These are phyloP conservation scores for Protea cynaroides DNA, from an alignment of 164 flowering plant genomes.

Conservation along the genomic window DNA sequence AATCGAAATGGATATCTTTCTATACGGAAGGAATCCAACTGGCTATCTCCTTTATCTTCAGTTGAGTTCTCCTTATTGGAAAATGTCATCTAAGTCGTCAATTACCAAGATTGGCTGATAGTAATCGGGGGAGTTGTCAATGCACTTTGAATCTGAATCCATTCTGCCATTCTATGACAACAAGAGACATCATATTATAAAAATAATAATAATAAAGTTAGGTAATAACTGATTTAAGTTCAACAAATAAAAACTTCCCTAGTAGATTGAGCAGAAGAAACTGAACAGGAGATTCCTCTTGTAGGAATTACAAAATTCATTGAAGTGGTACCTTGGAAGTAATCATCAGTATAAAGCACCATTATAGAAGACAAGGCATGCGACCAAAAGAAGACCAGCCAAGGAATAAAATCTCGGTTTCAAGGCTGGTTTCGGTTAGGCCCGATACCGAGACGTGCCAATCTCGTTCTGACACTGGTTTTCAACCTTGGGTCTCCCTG, in stretches of 20 bases:
- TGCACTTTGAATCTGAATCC: slow-evolving; percentile 51
- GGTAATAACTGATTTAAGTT: background rate
- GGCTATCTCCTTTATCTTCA: slow-evolving; percentile 8
- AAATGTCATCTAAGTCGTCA: slow-evolving; percentile 25
- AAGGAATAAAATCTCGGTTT: too few relatives aligned
- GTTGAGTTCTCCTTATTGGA: slow-evolving; percentile 12
- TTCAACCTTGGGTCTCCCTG: too few relatives aligned
- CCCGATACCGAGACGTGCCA: too few relatives aligned
- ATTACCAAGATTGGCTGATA: slow-evolving; percentile 57
- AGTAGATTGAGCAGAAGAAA: background rate
- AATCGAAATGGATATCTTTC: too few relatives aligned
- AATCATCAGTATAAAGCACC: slow-evolving; percentile 23
- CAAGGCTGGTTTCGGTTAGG: too few relatives aligned
- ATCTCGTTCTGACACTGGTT: too few relatives aligned
- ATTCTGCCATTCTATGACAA: slow-evolving; percentile 29
- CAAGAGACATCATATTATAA: background rate
- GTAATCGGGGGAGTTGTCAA: slow-evolving; percentile 31
- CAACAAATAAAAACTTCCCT: too few relatives aligned
- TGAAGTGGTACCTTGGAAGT: slow-evolving; percentile 29
- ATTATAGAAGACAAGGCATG: slow-evolving; percentile 1
- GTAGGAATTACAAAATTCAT: too few relatives aligned
- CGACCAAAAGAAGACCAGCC: background rate
- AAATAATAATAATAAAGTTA: too few relatives aligned
- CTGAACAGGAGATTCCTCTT: too few relatives aligned
- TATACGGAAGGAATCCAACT: too few relatives aligned